Evolutionary conservation across 1,284 basidiomycete genomes (phyloP), one percentile per base, ranked within the genome.

Genomic region (Ganoderma sp.): DNA sequence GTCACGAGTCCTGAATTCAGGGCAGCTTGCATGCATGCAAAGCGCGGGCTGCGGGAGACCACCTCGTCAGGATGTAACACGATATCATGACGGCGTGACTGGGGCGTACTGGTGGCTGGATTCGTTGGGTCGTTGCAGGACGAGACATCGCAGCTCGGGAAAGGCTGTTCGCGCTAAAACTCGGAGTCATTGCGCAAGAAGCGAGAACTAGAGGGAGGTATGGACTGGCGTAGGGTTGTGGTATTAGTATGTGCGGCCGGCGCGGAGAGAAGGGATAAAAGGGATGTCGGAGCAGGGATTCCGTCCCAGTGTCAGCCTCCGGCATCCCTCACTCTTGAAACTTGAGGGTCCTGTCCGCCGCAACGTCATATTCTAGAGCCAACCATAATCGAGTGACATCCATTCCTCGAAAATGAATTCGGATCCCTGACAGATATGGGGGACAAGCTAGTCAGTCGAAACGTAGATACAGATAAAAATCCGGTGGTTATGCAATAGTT

Each of bases 241-340:
- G 37, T 58, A 12, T 50, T 57, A 12, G 56, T 57, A 54, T 37
- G 56, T 52, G n/a, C 48, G 56, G 9, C 56, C 56, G 28, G 37
- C 37, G 56, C 32, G 12, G 37, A 58, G 19, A 14, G 8, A 37
- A 37, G n/a, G 56, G 10, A 39, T 17, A 8, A 39, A 22, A 39
- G 52, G 17, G 14, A 54, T 19, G 32, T 17, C 28, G 28, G 28
- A 56, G 28, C 52, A 15, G 15, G 52, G 8, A 15, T 52, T 50
- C 22, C 7, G 28, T 8, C 17, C 15, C 15, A 8, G 15, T 56
- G 52, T 28, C 28, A 56, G 32, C 48, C 48, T 52, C 48, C 22
- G 15, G 22, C 3, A 25, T 22, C 22, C 48, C 52, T 56, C 28
- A 34, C 15, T 10, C 52, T 56, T 28, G 17, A 19, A 28, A 10